These are phyloP conservation scores for Stachybotrys chartarum DNA, from an alignment of 2,329 filamentous ascomycete genomes.

Conservation along the genomic window DNA sequence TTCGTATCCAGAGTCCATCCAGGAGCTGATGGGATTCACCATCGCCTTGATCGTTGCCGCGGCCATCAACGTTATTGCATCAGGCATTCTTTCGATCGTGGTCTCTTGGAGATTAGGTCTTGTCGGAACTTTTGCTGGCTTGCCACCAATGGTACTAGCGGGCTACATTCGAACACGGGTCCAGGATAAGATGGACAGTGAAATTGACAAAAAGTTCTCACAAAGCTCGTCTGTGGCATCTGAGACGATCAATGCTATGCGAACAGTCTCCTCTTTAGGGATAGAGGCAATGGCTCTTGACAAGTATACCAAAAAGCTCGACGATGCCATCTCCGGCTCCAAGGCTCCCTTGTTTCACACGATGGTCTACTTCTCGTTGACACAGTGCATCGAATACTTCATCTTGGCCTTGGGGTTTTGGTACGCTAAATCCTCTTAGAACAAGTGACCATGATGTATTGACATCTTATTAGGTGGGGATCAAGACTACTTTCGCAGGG, in stretches of 20 bases:
- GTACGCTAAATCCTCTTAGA: conserved; percentile 12
- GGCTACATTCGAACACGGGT: conserved; percentile 26
- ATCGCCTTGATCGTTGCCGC: conserved; percentile 30
- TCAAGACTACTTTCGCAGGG: not conserved
- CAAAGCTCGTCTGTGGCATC: conserved; percentile 29
- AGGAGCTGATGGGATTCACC: conserved; percentile 36
- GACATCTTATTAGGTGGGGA: not conserved
- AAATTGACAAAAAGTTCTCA: conserved; percentile 18
- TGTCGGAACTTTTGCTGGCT: conserved; percentile 36
- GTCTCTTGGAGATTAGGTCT: conserved; percentile 41
- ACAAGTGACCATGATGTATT: not conserved
- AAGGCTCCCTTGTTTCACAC: conserved; percentile 14
- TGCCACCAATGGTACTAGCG: conserved; percentile 24
- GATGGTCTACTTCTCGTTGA: conserved; percentile 22
- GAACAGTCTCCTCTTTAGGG: conserved; percentile 29
- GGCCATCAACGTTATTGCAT: conserved; percentile 27
- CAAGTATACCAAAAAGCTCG: conserved; percentile 18
- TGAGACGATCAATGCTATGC: conserved; percentile 26
- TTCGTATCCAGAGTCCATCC: conserved; percentile 26
- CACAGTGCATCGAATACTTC: conserved; percentile 20
- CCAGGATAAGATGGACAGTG: conserved; percentile 26
- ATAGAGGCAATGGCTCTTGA: conserved; percentile 22
- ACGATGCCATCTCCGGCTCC: conserved; percentile 14
- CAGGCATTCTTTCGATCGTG: conserved; percentile 33
- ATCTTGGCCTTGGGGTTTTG: conserved; percentile 30